These are phyloP conservation scores for Ogataea philodendri DNA, from an alignment of 805 yeast genomes.

Conservation along the genomic window DNA sequence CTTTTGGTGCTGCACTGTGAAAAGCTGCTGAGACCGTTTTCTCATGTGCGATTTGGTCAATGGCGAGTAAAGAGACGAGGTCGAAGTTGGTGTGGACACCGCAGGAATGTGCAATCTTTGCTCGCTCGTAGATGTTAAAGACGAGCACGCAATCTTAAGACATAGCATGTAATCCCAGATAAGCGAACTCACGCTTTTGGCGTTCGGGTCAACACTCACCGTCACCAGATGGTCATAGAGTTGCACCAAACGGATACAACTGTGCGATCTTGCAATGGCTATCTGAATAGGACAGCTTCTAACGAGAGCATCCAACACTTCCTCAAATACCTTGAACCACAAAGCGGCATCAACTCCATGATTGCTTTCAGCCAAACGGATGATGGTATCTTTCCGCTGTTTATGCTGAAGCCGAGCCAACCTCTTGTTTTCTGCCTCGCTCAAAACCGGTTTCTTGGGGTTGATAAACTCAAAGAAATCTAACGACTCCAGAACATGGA, in stretches of 20 bases:
- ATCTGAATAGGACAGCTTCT: conserved; percentile 87
- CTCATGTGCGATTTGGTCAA: conserved; percentile 59
- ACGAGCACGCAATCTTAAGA: conserved; percentile 86
- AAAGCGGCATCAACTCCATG: conserved; percentile 94
- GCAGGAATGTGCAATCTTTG: conserved; percentile 69
- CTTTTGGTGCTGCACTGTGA: conserved; percentile 83
- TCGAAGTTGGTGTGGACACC: conserved; percentile 11
- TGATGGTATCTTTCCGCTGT: conserved; percentile 64
- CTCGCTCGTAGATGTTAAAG: conserved; percentile 84
- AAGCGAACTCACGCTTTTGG: conserved; percentile 27
- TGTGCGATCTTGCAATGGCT: conserved; percentile 87
- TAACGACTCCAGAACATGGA: conserved; percentile 69
- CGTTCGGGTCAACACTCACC: conserved; percentile 43
- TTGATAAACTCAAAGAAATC: conserved; percentile 66
- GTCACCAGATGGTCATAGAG: conserved; percentile 68
- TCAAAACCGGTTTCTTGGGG: conserved; percentile 48
- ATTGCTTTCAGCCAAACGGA: conserved; percentile 81
- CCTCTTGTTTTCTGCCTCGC: conserved; percentile 77
- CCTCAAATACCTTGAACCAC: conserved; percentile 91
- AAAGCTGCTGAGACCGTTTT: conserved; percentile 73
- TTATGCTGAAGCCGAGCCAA: conserved; percentile 57
- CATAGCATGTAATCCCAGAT: conserved; percentile 56
- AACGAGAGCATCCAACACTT: conserved; percentile 65
- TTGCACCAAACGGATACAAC: conserved; percentile 84
- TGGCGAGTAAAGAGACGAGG: conserved; percentile 39